These are phyloP conservation scores for Prunella vulgaris DNA, from an alignment of 257 asterid genomes.

Conservation along the genomic window DNA sequence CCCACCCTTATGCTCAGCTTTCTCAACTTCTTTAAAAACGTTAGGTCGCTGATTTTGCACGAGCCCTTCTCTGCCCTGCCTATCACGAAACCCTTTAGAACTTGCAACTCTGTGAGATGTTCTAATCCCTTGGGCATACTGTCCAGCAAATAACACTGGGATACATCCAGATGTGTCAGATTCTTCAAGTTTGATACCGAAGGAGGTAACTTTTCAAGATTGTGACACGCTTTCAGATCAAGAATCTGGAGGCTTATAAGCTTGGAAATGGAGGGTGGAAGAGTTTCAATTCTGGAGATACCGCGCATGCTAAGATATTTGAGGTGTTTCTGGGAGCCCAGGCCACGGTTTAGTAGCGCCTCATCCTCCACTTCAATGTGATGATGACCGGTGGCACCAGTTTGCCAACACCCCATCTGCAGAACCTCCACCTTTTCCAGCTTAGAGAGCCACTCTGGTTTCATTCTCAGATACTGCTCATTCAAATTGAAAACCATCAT, in stretches of 20 bases:
- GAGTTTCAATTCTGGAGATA: slow-evolving; percentile 12
- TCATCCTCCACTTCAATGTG: slow-evolving; percentile 9
- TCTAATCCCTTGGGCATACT: slow-evolving; percentile 10
- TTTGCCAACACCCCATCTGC: slow-evolving; percentile 19
- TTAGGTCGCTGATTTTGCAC: not conserved
- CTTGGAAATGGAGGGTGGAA: not conserved
- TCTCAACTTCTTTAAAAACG: not conserved
- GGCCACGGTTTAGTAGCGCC: not conserved
- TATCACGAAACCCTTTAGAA: slow-evolving; percentile 4
- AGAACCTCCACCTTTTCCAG: slow-evolving; percentile 14
- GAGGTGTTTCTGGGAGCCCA: slow-evolving; percentile 14
- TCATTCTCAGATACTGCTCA: not conserved
- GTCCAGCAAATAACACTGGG: slow-evolving; percentile 12
- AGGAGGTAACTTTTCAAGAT: not conserved
- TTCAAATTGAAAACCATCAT: slow-evolving; percentile 1
- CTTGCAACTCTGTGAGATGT: not conserved
- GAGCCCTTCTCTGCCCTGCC: not conserved
- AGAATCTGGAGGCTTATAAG: slow-evolving; percentile 3
- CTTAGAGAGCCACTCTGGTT: not conserved
- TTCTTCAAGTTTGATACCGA: not conserved
- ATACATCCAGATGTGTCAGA: slow-evolving; percentile 13
- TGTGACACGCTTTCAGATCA: slow-evolving; percentile 15
- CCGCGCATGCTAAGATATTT: slow-evolving; percentile 15
- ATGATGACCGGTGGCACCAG: not conserved
- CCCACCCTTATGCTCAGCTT: slow-evolving; percentile 9